Conservation (phyloP, 2,329 filamentous ascomycete species). For the Monosporascus sp. region DNA sequence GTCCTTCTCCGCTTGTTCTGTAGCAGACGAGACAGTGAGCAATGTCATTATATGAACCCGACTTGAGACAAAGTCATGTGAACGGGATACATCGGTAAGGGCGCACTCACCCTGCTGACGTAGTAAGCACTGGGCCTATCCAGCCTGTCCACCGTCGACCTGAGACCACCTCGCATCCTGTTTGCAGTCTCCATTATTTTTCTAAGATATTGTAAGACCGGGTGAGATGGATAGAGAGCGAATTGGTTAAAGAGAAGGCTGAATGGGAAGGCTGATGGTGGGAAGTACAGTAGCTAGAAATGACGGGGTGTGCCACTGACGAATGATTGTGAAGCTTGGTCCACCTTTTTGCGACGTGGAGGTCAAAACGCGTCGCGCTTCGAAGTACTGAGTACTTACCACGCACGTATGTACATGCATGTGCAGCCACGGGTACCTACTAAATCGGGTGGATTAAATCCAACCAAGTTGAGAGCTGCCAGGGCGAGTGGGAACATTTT, state of each 20-base stretch:
- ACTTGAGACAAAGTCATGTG: too few species aligned
- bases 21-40: constrained; percentile 7
- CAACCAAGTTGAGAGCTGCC: not conserved
- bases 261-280: not conserved
- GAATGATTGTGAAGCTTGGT: not conserved
- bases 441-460: not conserved
- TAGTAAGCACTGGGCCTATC: constrained; percentile 96
- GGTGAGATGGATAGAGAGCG: not conserved
- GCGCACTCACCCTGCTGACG: constrained; percentile 62
- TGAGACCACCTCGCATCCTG: constrained; percentile 41
- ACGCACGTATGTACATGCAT: not conserved
- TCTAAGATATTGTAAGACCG: not conserved
- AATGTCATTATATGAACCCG: not conserved
- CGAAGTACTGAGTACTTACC: not conserved
- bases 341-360: not conserved
- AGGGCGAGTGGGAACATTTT: not conserved
- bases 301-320: not conserved
- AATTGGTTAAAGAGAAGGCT: not conserved
- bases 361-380: not conserved
- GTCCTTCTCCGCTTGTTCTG: constrained; percentile 69
- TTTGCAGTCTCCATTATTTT: constrained; percentile 1
- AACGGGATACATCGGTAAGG: not conserved
- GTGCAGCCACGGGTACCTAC: not conserved
- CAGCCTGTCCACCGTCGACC: constrained; percentile 81
- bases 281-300: not conserved